These are phyloP conservation scores for Oidium heveae DNA, from an alignment of 2,329 filamentous ascomycete species.

Conservation along the genomic window DNA sequence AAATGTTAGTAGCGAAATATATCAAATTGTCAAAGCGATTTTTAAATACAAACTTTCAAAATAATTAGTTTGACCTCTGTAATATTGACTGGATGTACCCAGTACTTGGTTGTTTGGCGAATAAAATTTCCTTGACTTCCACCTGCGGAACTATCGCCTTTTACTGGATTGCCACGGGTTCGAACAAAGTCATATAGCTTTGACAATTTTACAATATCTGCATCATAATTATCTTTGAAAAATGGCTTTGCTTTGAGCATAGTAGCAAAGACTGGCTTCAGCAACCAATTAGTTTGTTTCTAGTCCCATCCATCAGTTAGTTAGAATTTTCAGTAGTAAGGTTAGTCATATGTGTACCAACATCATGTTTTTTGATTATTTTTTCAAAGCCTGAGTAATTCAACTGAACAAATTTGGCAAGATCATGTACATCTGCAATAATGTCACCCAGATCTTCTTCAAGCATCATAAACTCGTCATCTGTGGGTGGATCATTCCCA, in stretches of 20 bases:
- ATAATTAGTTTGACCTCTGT: slow-evolving; percentile 96
- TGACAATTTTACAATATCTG: slow-evolving; percentile 80
- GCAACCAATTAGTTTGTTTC: slow-evolving; percentile 86
- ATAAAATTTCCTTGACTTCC: slow-evolving; percentile 88
- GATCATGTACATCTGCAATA: slow-evolving; percentile 92
- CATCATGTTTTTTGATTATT: slow-evolving; percentile 99
- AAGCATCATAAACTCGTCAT: slow-evolving; percentile 81
- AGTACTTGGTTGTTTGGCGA: slow-evolving; percentile 95
- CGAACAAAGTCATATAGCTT: slow-evolving; percentile 86
- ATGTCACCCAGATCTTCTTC: slow-evolving; percentile 94
- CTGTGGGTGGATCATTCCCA: slow-evolving; percentile 33
- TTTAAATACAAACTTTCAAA: slow-evolving; percentile 35
- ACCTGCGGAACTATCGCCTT: slow-evolving; percentile 76
- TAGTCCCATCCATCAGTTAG: slow-evolving; percentile 15
- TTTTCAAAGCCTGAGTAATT: slow-evolving; percentile 99
- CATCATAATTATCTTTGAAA: slow-evolving; percentile 97
- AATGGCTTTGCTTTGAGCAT: slow-evolving; percentile 90
- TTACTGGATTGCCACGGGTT: slow-evolving; percentile 74
- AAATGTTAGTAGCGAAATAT: background rate
- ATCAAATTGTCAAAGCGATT: background rate
- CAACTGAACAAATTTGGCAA: slow-evolving; percentile 92
- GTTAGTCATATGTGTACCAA: slow-evolving; percentile 19
- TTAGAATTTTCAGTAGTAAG: background rate
- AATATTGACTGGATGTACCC: slow-evolving; percentile 96
- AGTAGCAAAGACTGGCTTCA: slow-evolving; percentile 87